These are phyloP conservation scores for Perkinsus marinus DNA, from an alignment of 169 alveolate genomes.

Conservation along the genomic window DNA sequence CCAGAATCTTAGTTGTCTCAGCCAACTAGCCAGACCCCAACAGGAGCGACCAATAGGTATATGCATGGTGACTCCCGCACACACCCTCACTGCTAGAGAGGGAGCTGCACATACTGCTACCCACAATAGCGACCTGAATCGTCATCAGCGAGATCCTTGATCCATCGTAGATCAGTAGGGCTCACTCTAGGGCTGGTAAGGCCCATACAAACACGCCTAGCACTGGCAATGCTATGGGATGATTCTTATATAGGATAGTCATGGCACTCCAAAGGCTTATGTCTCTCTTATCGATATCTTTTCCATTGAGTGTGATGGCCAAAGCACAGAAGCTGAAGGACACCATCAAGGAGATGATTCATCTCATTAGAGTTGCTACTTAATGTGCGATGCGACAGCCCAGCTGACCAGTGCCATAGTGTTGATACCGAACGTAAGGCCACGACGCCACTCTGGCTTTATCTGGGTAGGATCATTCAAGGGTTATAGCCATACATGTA, in stretches of 20 bases:
- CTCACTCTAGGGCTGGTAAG: neutral
- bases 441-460: neutral
- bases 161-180: neutral
- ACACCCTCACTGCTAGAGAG: neutral
- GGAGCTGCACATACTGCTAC: neutral
- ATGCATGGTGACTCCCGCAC: neutral
- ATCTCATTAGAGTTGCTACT: neutral
- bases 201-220: neutral
- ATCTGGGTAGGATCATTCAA: neutral
- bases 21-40: neutral
- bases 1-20: neutral
- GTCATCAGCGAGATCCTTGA: neutral
- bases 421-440: neutral
- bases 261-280: neutral
- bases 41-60: neutral
- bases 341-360: no score
- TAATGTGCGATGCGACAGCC: neutral
- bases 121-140: neutral
- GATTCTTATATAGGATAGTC: neutral
- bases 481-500: neutral
- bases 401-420: neutral
- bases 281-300: neutral
- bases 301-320: neutral
- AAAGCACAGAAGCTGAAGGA: neutral
- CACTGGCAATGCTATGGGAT: neutral